These are phyloP conservation scores for Cercophora scortea DNA, from an alignment of 495 filamentous ascomycete genomes.

Conservation along the genomic window DNA sequence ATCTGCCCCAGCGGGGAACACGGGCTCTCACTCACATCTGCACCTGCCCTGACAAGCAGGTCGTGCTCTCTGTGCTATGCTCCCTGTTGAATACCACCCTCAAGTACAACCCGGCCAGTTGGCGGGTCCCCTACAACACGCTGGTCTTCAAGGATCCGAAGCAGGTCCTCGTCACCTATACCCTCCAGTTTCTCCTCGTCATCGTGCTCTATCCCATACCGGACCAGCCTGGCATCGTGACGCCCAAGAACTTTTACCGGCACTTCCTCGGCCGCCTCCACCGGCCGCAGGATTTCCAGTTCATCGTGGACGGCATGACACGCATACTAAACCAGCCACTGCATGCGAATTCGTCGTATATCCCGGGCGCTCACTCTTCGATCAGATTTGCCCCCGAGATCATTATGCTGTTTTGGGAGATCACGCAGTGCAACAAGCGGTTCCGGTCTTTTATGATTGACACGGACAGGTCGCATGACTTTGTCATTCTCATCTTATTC, in stretches of 20 bases:
- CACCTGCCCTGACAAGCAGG: slow-evolving; percentile 82
- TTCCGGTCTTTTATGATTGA: slow-evolving; percentile 97
- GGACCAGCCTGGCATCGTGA: slow-evolving; percentile 51
- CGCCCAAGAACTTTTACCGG: slow-evolving; percentile 80
- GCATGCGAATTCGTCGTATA: slow-evolving; percentile 77
- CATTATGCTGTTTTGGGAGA: slow-evolving; percentile 97
- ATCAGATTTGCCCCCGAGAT: slow-evolving; percentile 92
- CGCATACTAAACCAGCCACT: slow-evolving; percentile 88
- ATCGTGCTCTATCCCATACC: slow-evolving; percentile 87
- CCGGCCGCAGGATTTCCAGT: slow-evolving; percentile 94
- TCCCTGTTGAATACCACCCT: slow-evolving; percentile 95
- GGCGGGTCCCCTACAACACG: slow-evolving; percentile 92
- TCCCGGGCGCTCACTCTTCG: slow-evolving; percentile 76
- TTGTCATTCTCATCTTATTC: slow-evolving; percentile 82
- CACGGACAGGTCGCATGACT: slow-evolving; percentile 88
- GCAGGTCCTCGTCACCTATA: slow-evolving; percentile 85
- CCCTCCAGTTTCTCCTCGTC: slow-evolving; percentile 82
- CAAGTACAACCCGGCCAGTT: slow-evolving; percentile 92
- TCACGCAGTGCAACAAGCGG: slow-evolving; percentile 93
- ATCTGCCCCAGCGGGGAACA: slow-evolving; percentile 78
- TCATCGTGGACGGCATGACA: slow-evolving; percentile 93
- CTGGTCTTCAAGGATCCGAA: slow-evolving; percentile 90
- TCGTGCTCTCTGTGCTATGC: slow-evolving; percentile 81
- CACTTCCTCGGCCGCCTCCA: slow-evolving; percentile 89
- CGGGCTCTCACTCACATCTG: slow-evolving; percentile 82